Evolutionary conservation across 371 early-diverging fungal genomes (phyloP).

Genomic region (Rhizopus arrhizus): DNA sequence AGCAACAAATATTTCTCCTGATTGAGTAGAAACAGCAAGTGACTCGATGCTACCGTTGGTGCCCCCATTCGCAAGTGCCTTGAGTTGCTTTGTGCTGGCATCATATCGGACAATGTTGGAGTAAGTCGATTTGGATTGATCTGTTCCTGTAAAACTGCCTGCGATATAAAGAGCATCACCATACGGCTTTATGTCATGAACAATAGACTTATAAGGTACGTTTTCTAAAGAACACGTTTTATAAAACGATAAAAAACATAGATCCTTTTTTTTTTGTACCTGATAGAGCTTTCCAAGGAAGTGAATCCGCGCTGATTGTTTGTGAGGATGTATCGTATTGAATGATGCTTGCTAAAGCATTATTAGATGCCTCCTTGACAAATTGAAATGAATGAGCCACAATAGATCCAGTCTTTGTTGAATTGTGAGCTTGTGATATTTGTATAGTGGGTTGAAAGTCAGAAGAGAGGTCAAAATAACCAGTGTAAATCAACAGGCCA

Average conservation of each 20-base stretch:
- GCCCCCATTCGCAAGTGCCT: conserved; percentile 24
- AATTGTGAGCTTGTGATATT: conserved; percentile 36
- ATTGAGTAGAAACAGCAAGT: conserved; percentile 7
- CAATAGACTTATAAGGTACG: conserved; percentile 44
- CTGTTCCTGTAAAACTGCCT: conserved; percentile 34
- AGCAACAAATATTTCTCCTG: conserved; percentile 42
- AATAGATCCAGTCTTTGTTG: conserved; percentile 35
- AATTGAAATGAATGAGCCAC: conserved; percentile 59
- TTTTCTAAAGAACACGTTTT: conserved; percentile 28
- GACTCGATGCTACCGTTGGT: conserved; percentile 32
- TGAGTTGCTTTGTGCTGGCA: conserved; percentile 13
- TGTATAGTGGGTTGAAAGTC: conserved; percentile 55
- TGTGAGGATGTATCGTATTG: conserved; percentile 27
- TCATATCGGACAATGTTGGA: conserved; percentile 37
- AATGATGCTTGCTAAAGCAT: conserved; percentile 32
- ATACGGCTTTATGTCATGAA: conserved; percentile 38
- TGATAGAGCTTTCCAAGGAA: conserved; percentile 29
- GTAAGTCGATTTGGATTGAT: conserved; percentile 23
- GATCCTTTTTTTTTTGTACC: conserved; percentile 16
- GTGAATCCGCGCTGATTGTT: conserved; percentile 7
- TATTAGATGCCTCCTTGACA: conserved; percentile 49
- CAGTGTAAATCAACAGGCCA: conserved; percentile 46
- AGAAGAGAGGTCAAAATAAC: conserved; percentile 49
- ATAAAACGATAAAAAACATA: background rate
- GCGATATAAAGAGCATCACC: conserved; percentile 38